Evolutionary conservation across 2,329 filamentous ascomycete species (phyloP).

Genomic region (Apiospora kogelbergensis): DNA sequence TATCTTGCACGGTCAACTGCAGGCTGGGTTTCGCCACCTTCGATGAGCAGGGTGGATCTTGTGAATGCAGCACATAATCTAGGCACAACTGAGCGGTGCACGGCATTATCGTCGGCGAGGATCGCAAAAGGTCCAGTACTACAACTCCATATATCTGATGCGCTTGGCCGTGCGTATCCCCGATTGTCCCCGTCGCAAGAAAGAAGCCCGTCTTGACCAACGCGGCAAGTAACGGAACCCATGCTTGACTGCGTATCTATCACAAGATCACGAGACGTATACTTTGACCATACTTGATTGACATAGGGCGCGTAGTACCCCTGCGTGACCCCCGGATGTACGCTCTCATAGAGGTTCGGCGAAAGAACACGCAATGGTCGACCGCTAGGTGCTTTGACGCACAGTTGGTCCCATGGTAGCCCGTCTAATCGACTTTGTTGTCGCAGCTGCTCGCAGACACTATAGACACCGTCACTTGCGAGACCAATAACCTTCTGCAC

Average conservation of each 20-base stretch:
- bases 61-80: conserved; percentile 50
- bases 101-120: conserved; percentile 34
- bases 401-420: neutral
- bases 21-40: conserved; percentile 48
- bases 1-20: conserved; percentile 36
- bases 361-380: conserved; percentile 44
- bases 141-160: conserved; percentile 50
- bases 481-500: conserved; percentile 27
- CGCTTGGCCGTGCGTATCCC: conserved; percentile 14
- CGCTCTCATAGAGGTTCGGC: conserved; percentile 40
- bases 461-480: neutral
- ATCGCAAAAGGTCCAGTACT: conserved; percentile 47
- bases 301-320: conserved; percentile 47
- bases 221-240: conserved; percentile 39
- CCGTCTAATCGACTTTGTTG: neutral
- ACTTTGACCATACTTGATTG: conserved; percentile 46
- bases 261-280: conserved; percentile 35
- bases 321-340: conserved; percentile 35
- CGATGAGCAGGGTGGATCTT: conserved; percentile 45
- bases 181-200: conserved; percentile 43
- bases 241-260: conserved; percentile 40
- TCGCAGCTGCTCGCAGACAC: neutral
- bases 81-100: conserved; percentile 44
- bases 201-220: conserved; percentile 30
- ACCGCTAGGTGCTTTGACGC: conserved; percentile 30